Base-by-base conservation (phyloP, 148 eudicot genomes). In the Selenicereus undatus region DNA sequence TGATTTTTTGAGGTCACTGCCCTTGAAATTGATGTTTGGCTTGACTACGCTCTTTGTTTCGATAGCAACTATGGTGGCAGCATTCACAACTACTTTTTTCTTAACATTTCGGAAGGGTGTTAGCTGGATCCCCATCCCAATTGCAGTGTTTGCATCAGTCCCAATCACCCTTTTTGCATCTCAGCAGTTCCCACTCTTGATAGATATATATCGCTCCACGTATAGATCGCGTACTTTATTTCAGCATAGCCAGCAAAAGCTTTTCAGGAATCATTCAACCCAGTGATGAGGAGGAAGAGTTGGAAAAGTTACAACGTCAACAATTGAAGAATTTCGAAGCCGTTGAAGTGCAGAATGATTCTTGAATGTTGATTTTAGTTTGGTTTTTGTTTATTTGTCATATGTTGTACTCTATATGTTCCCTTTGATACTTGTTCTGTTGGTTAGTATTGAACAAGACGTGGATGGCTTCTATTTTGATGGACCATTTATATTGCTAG, bases 21-120 rank as follows among this genome's bases (percentile, higher is more conserved):
- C 75, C 50, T 72, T 72, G 26, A 72, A 72, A n/a, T 72, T 72
- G 75, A 72, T 72, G 75, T n/a, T 72, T 20, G 75, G 75, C 13
- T 43, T 72, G 16, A 72, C 13, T 35, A 8, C 27, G 5, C 50
- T 72, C n/a, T 72, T 72, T 72, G 21, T 72, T 35, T 72, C 75
- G 7, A 72, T 72, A 72, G n/a, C 27, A 36, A 72, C 48, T 8
- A 72, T 72, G 75, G 51, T 72, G 50, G 75, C 51, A n/a, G 75
- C 75, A 11, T 72, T 72, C 75, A 72, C 50, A 20, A 48, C 75
- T 72, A 43, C 75, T 27, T 66, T 66, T 18, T 66, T 36, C 26
- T 17, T 72, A 72, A 43, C 75, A 2, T 72, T 72, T 7, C 45
- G 48, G 13, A 20, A 36, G 35, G 51, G 75, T 7, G 27, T 18